Evolutionary conservation across 1,284 basidiomycete species (phyloP), one percentile per base, ranked within the genome.

Genomic region (Hemileia vastatrix): DNA sequence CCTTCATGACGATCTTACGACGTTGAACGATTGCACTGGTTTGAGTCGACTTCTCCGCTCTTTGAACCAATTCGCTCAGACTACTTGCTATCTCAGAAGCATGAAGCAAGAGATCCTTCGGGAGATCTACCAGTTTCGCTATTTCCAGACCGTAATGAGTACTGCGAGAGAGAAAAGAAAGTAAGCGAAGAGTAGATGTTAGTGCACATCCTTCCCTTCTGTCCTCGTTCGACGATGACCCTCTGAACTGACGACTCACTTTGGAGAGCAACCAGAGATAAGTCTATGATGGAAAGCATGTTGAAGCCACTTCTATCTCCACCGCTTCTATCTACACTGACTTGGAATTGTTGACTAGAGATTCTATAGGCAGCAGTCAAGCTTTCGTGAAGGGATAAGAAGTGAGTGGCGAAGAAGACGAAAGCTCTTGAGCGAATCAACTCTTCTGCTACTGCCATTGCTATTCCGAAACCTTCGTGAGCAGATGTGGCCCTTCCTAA

Each of bases 381-480:
- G 6, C 2, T 13, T 32, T 19, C 6, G 23, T 19, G 24, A 15
- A 56, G 31, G 6, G 51, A 57, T 45, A 64, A 66, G 63, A 76
- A 81, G 67, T 72, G 93, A 81, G 93, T 96, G 4, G 89, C 86
- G 71, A 96, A 97, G 77, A 95, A 87, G 1, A 87, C 86, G 67
- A 86, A 88, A 8, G 84, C 80, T 87, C 92, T 64, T 9, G 47
- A 55, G 6, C 58, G 32, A 9, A 95, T 85, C 62, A 97, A 80
- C 44, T 83, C 83, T 74, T 97, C 93, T 0, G 90, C 88, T 62
- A 96, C 87, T 0, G 93, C 91, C 75, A 94, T 87, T 0, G 89
- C 85, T 54, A 97, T 86, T 0, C 90, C 93, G 15, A 90, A 77
- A 0, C 94, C 91, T 72, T 95, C 91, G 49, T 80, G 77, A 0